Percentiles rank a stretch among this genome's conserved stretches.
These are phyloP conservation scores for Lactarius deliciosus DNA, from an alignment of 768 basidiomycete genomes.

Conservation along the genomic window DNA sequence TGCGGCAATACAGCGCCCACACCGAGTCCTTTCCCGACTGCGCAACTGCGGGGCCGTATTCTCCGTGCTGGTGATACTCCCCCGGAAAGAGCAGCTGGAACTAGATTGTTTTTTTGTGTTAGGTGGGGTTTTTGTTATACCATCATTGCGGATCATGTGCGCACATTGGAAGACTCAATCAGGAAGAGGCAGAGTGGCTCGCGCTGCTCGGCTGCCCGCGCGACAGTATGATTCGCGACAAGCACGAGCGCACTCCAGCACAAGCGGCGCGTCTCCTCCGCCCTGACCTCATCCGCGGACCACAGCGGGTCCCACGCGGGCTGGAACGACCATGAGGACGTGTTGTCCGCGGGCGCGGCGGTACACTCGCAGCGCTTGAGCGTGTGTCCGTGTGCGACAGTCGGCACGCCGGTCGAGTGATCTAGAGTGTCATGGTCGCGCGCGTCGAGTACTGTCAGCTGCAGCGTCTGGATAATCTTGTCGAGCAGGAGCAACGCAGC, in stretches of 20 bases:
- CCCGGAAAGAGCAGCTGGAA: slow-evolving; percentile 72
- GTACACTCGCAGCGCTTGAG: slow-evolving; percentile 49
- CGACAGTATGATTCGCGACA: slow-evolving; percentile 64
- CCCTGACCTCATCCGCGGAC: slow-evolving; percentile 53
- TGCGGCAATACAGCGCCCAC: slow-evolving; percentile 80
- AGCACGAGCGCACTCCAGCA: slow-evolving; percentile 75
- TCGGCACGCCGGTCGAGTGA: slow-evolving; percentile 48
- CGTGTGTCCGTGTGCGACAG: slow-evolving; percentile 38
- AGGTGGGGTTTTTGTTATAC: neutral
- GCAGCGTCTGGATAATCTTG: slow-evolving; percentile 55
- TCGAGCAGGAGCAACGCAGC: slow-evolving; percentile 60
- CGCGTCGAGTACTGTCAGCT: slow-evolving; percentile 57
- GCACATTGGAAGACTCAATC: slow-evolving; percentile 65
- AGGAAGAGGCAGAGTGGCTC: slow-evolving; percentile 58
- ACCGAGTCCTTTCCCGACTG: slow-evolving; percentile 69
- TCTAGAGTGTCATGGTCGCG: slow-evolving; percentile 53
- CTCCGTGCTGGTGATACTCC: slow-evolving; percentile 55
- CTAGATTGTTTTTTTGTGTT: slow-evolving; percentile 37
- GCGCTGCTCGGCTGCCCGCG: slow-evolving; percentile 64
- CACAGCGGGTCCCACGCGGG: slow-evolving; percentile 64
- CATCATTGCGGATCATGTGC: slow-evolving; percentile 25
- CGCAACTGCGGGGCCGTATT: slow-evolving; percentile 41
- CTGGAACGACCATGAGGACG: slow-evolving; percentile 47
- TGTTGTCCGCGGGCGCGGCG: slow-evolving; percentile 37
- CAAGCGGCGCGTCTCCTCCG: slow-evolving; percentile 72